Evolutionary conservation across 2,329 filamentous ascomycete species (phyloP).

Genomic region (Lecanicillium sp.): DNA sequence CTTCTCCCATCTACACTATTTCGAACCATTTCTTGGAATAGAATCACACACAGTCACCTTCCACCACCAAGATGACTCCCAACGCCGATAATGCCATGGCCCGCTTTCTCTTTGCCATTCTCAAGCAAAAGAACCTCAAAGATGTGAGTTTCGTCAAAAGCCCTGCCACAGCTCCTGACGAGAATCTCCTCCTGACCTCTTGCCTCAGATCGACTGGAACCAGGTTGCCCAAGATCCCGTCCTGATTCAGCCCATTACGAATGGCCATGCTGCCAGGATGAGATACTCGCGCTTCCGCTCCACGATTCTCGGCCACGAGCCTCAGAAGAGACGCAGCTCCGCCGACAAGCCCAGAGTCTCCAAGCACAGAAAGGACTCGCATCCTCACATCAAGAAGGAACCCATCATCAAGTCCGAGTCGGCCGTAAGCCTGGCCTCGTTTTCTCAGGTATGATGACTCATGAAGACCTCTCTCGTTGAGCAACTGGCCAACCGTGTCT

Average conservation of each 20-base stretch:
- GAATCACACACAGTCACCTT: constrained; percentile 2
- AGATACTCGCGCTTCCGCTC: constrained; percentile 46
- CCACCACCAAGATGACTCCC: constrained; percentile 37
- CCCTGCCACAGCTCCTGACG: neutral
- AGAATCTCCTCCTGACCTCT: constrained; percentile 15
- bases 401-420: constrained; percentile 33
- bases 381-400: constrained; percentile 21
- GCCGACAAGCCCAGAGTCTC: constrained; percentile 34
- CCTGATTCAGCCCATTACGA: constrained; percentile 45
- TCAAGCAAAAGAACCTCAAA: constrained; percentile 53
- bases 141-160: constrained; percentile 39
- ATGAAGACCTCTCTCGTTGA: too few species aligned
- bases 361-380: constrained; percentile 33
- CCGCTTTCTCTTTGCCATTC: constrained; percentile 51
- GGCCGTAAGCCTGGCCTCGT: constrained; percentile 18
- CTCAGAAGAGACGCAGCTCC: constrained; percentile 37
- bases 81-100: constrained; percentile 50
- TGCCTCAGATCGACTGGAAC: constrained; percentile 49
- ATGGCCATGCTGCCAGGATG: constrained; percentile 55
- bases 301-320: constrained; percentile 38
- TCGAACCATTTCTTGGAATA: too few species aligned
- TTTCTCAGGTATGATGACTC: constrained; percentile 18
- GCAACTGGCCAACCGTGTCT: constrained; percentile 18
- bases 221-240: constrained; percentile 47
- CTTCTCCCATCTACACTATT: too few species aligned